Conservation (phyloP, 1,139 yeast species). For the Suhomyces anneliseae region DNA sequence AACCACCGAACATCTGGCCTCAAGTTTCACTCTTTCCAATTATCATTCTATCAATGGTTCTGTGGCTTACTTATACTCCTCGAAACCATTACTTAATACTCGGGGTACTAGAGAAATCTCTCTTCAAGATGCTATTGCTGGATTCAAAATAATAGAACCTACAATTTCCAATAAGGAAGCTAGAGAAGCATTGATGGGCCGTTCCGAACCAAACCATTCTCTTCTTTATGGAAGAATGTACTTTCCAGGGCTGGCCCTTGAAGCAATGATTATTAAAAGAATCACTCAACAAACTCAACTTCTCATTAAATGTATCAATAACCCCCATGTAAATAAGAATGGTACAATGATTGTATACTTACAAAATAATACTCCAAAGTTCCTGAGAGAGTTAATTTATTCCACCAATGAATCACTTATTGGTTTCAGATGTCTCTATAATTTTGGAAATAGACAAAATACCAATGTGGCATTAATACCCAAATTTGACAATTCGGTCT, state of each 20-base stretch:
- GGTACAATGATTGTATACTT: constrained; percentile 67
- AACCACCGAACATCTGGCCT: constrained; percentile 69
- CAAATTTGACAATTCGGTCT: constrained; percentile 47
- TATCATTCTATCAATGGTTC: constrained; percentile 76
- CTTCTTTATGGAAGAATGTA: constrained; percentile 78
- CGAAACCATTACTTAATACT: constrained; percentile 54
- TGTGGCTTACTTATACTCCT: constrained; percentile 75
- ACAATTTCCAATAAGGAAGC: not conserved
- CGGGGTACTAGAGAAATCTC: constrained; percentile 55
- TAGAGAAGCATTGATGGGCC: not conserved
- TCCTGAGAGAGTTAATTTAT: constrained; percentile 74
- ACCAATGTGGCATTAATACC: constrained; percentile 31
- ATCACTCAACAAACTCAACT: constrained; percentile 62
- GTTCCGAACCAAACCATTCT: constrained; percentile 10
- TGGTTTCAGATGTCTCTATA: constrained; percentile 80
- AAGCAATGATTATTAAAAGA: constrained; percentile 81
- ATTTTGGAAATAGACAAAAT: constrained; percentile 49
- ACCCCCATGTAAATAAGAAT: constrained; percentile 56
- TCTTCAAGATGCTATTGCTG: constrained; percentile 75
- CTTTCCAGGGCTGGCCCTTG: constrained; percentile 84
- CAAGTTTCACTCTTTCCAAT: constrained; percentile 72
- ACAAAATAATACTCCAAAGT: constrained; percentile 66
- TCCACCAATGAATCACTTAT: constrained; percentile 88
- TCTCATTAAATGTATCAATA: constrained; percentile 72
- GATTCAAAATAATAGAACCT: constrained; percentile 65